These are phyloP conservation scores for Yamagishiella unicocca DNA, from an alignment of 139 green algal genomes.

Conservation along the genomic window DNA sequence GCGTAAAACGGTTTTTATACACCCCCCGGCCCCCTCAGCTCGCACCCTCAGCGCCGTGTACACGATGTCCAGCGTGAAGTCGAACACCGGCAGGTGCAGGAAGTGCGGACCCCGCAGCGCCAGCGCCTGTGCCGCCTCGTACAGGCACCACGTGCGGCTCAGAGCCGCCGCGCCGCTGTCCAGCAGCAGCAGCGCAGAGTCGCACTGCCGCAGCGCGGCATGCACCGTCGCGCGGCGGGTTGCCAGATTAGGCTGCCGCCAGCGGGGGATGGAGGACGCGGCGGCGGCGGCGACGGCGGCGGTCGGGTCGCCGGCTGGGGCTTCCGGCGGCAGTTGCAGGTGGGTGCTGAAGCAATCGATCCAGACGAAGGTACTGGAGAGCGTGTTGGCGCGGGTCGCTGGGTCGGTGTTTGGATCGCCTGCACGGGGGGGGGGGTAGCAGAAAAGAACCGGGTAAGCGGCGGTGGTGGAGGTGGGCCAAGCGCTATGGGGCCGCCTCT, in stretches of 20 bases:
- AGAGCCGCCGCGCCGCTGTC: not conserved
- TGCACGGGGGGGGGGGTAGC: no score
- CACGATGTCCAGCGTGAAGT: constrained; percentile 27
- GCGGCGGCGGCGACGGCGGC: not conserved
- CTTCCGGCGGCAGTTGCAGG: not conserved
- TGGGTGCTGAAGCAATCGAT: constrained; percentile 23
- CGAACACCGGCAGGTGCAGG: constrained; percentile 40
- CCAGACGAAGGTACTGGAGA: constrained; percentile 26
- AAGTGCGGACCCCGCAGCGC: not conserved
- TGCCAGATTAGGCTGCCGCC: not conserved
- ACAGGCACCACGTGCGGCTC: constrained; percentile 27
- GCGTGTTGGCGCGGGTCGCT: not conserved
- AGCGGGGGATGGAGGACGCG: not conserved
- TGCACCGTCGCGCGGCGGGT: not conserved
- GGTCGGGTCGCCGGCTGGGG: not conserved
- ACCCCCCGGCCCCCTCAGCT: no score
- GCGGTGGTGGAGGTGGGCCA: no score
- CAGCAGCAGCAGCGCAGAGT: constrained; percentile 19
- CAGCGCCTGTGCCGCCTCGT: constrained; percentile 19
- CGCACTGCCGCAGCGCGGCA: not conserved
- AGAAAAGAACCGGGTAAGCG: no score
- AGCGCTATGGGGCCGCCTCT: no score
- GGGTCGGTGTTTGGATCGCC: constrained; percentile 25
- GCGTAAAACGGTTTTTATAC: no score
- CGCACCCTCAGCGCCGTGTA: constrained; percentile 7